Conservation (phyloP, 2,329 filamentous ascomycete genomes). For the Colletotrichum higginsianum region DNA sequence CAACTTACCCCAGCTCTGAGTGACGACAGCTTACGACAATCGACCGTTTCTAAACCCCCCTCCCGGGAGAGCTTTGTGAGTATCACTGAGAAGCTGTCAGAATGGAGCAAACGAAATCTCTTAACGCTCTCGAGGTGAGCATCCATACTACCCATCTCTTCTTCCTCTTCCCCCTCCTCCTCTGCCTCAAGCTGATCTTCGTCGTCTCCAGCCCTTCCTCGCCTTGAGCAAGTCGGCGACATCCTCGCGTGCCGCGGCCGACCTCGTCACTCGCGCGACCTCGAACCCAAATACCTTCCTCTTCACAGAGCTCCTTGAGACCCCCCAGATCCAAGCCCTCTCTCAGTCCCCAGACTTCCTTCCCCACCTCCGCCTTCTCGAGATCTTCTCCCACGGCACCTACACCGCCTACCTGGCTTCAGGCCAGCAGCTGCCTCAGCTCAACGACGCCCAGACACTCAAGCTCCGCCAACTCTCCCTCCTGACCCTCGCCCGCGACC, state of each 20-base stretch:
- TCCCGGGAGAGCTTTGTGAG: conserved; percentile 18
- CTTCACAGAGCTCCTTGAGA: conserved; percentile 92
- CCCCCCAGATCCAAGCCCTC: conserved; percentile 83
- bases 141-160: not conserved
- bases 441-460: conserved; percentile 80
- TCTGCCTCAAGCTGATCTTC: not conserved
- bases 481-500: conserved; percentile 81
- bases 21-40: conserved; percentile 15
- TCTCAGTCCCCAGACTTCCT: conserved; percentile 72
- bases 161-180: not conserved
- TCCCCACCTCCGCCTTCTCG: conserved; percentile 78
- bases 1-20: conserved; percentile 1
- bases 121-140: conserved; percentile 74
- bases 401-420: conserved; percentile 78
- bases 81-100: conserved; percentile 42
- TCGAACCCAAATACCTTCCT: conserved; percentile 92
- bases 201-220: conserved; percentile 83
- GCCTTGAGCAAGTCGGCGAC: conserved; percentile 89
- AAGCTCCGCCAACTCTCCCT: conserved; percentile 95
- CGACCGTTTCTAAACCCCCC: not conserved
- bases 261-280: conserved; percentile 89
- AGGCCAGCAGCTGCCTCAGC: conserved; percentile 70
- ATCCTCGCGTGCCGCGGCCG: conserved; percentile 86
- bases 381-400: conserved; percentile 94
- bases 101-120: conserved; percentile 82